Evolutionary conservation across 805 yeast genomes (phyloP).

Genomic region (Candida nonsorbophila): DNA sequence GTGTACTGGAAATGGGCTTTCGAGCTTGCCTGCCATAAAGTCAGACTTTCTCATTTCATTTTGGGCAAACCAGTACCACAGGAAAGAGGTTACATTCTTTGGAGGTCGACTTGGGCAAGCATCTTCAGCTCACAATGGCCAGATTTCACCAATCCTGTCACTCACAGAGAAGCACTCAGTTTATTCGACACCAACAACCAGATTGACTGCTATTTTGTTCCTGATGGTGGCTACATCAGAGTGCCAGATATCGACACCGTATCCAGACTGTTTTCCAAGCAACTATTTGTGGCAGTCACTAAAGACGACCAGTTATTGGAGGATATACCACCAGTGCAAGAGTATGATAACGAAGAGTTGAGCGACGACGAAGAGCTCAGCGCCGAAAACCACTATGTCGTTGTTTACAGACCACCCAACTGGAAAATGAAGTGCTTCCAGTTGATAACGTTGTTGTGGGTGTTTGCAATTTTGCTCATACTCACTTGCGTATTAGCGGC

Average conservation of each 20-base stretch:
- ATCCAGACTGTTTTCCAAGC: constrained; percentile 56
- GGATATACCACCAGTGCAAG: constrained; percentile 1
- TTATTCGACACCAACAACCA: constrained; percentile 38
- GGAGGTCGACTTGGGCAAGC: constrained; percentile 45
- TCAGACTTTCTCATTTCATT: constrained; percentile 81
- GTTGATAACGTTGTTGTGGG: constrained; percentile 45
- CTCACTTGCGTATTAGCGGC: constrained; percentile 15
- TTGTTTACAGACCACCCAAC: constrained; percentile 84
- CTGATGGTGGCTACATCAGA: constrained; percentile 76
- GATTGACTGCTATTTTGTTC: constrained; percentile 57
- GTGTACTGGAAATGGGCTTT: constrained; percentile 62
- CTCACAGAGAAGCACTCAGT: constrained; percentile 38
- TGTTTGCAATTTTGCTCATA: constrained; percentile 31
- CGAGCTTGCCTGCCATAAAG: constrained; percentile 44
- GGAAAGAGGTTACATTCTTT: constrained; percentile 67
- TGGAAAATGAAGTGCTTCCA: constrained; percentile 56
- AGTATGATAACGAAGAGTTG: constrained; percentile 4
- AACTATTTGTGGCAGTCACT: constrained; percentile 78
- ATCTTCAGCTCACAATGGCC: constrained; percentile 39
- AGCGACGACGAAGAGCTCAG: constrained; percentile 35
- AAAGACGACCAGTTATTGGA: constrained; percentile 60
- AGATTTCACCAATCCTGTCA: constrained; percentile 55
- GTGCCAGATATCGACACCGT: constrained; percentile 84
- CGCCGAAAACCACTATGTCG: constrained; percentile 46
- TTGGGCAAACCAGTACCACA: constrained; percentile 54